A percentile compares a stretch with the other conserved stretches of the same genome.
Conservation (phyloP, 345 rosid species). For the Orychophragmus violaceus region DNA sequence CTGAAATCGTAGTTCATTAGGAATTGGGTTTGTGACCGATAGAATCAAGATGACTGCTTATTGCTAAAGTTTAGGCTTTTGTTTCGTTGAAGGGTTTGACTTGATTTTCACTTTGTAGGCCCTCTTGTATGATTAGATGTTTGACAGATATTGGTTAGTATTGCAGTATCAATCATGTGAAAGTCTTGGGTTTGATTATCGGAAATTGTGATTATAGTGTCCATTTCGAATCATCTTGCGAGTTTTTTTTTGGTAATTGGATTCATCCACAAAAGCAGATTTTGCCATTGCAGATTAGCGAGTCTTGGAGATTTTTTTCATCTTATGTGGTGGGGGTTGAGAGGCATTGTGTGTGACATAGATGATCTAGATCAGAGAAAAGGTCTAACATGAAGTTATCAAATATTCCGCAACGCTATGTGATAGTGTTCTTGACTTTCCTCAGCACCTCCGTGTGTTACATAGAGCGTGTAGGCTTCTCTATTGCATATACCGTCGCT, state of each 20-base stretch:
- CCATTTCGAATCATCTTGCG: not conserved
- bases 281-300: slow-evolving; percentile 8
- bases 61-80: slow-evolving; percentile 2
- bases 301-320: not conserved
- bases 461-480: slow-evolving; percentile 94
- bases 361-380: slow-evolving; percentile 5
- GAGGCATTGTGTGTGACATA: slow-evolving; percentile 14
- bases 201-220: not conserved
- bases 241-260: not conserved
- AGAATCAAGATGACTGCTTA: not conserved
- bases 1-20: not conserved
- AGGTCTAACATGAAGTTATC: slow-evolving; percentile 43
- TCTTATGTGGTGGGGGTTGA: slow-evolving; percentile 29
- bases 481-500: slow-evolving; percentile 86
- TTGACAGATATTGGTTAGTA: not conserved
- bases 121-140: not conserved
- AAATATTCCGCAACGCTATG: slow-evolving; percentile 70
- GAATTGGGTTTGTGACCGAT: not conserved
- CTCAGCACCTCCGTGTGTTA: slow-evolving; percentile 84
- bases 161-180: not conserved
- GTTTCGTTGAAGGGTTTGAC: not conserved
- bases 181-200: not conserved
- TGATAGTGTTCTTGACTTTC: slow-evolving; percentile 79
- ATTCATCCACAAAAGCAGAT: not conserved
- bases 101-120: not conserved